Percentiles rank a stretch among this genome's conserved stretches.
These are phyloP conservation scores for Closterium sp. DNA, from an alignment of 139 green algal genomes.

Conservation along the genomic window DNA sequence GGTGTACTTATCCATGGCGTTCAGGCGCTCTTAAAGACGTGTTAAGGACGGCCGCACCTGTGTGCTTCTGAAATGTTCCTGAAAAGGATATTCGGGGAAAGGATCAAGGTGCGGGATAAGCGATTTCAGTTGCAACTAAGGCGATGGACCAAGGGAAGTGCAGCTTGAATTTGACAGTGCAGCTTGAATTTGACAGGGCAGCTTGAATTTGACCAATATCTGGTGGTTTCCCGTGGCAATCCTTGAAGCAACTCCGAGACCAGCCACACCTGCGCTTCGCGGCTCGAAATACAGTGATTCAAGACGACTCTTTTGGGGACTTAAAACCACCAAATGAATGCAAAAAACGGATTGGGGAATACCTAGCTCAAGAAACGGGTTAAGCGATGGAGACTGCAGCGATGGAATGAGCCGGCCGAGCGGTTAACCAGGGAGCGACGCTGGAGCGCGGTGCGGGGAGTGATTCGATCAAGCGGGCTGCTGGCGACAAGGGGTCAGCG, in stretches of 20 bases:
- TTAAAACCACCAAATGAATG: background rate
- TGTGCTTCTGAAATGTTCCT: no score
- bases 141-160: no score
- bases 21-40: background rate
- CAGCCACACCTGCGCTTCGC: no score
- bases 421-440: background rate
- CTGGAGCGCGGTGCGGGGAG: background rate
- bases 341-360: background rate
- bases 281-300: no score
- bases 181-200: no score
- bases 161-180: no score
- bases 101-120: no score
- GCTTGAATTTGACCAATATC: no score
- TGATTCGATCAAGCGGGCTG: background rate
- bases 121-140: no score
- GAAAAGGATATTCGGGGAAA: no score
- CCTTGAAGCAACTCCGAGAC: no score
- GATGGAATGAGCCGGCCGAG: background rate
- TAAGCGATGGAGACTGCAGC: background rate
- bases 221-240: no score
- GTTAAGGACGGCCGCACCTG: background rate
- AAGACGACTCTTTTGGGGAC: background rate
- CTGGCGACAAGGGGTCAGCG: background rate
- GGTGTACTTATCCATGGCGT: constrained; percentile 64
- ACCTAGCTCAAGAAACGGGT: background rate